Evolutionary conservation across 305 asterid species (phyloP), one percentile per base, ranked within the genome.

Genomic region (Fraxinus platypoda): DNA sequence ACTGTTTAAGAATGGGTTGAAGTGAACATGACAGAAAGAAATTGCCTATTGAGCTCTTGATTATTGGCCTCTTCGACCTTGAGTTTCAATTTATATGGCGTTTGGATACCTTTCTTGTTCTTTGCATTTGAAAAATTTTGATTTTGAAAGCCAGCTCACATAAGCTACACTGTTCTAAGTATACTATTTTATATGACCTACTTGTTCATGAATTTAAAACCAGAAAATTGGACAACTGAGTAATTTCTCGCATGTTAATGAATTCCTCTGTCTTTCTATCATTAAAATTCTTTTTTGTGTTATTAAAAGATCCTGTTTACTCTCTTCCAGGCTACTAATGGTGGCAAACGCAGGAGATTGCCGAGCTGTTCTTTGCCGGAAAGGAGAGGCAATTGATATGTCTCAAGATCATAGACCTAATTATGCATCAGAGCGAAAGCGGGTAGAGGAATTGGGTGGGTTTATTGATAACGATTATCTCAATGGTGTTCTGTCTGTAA

Each of bases 321-420:
- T 76, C 31, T 79, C 77, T 76, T 87, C 21, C 90, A 94, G 98
- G 94, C 87, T 84, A 41, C 90, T 92, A 77, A 83, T 94, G 93
- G 97, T 94, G 85, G 98, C 97, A 0, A 94, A 94, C 59, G 97
- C 88, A 0, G 97, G 98, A 31, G 98, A 94, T 64, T 92, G 94
- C 83, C 86, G 95, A 83, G 98, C 98, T 59, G 97, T 94, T 71
- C 94, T 94, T n/a, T 89, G 92, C 88, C 89, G 97, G 75, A 91
- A 90, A 79, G 97, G 97, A 6, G 88, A 88, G 87, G 95, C 98
- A 1, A 82, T 94, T 3, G 89, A 92, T 15, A 92, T 94, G 98
- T 94, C 98, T 38, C 94, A 87, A 84, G 98, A 94, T 81, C 95
- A 94, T 85, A 85, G 93, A 62, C 95, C 94, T 9, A 85, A 66